Evolutionary conservation across 352 stramenopile species (phyloP).

Genomic region (Globisporangium cylindrosporum): DNA sequence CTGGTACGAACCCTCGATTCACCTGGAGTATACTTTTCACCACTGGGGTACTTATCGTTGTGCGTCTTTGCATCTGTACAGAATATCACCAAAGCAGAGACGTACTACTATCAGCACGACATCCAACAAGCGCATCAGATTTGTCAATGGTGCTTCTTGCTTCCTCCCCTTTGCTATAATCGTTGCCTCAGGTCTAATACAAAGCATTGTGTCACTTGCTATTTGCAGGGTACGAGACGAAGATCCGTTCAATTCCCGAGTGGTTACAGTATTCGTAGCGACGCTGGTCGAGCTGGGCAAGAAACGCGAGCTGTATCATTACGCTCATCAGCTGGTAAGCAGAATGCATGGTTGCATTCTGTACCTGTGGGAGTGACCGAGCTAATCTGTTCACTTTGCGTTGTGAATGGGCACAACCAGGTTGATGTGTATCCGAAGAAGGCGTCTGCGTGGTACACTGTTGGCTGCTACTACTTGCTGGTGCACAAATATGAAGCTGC

Average conservation of each 20-base stretch:
- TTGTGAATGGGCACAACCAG: slow-evolving; percentile 21
- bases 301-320: slow-evolving; percentile 94
- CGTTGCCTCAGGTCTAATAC: background rate
- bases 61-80: slow-evolving; percentile 18
- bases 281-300: slow-evolving; percentile 90
- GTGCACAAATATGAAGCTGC: slow-evolving; percentile 93
- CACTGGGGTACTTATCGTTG: background rate
- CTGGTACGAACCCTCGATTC: slow-evolving; percentile 23
- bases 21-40: background rate
- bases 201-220: background rate
- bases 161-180: slow-evolving; percentile 4
- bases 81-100: slow-evolving; percentile 74
- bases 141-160: slow-evolving; percentile 53
- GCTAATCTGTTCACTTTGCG: background rate
- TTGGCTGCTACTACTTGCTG: slow-evolving; percentile 95
- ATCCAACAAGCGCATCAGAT: slow-evolving; percentile 76
- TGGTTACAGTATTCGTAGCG: slow-evolving; percentile 84
- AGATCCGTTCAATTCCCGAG: slow-evolving; percentile 81
- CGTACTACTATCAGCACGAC: slow-evolving; percentile 87
- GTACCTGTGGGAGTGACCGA: background rate
- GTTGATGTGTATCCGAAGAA: slow-evolving; percentile 94
- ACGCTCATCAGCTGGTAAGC: slow-evolving; percentile 92
- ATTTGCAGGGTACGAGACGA: slow-evolving; percentile 50
- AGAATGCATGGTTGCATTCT: background rate
- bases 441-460: slow-evolving; percentile 93